These are phyloP conservation scores for Populus tremula DNA, from an alignment of 345 rosid species.

Conservation along the genomic window DNA sequence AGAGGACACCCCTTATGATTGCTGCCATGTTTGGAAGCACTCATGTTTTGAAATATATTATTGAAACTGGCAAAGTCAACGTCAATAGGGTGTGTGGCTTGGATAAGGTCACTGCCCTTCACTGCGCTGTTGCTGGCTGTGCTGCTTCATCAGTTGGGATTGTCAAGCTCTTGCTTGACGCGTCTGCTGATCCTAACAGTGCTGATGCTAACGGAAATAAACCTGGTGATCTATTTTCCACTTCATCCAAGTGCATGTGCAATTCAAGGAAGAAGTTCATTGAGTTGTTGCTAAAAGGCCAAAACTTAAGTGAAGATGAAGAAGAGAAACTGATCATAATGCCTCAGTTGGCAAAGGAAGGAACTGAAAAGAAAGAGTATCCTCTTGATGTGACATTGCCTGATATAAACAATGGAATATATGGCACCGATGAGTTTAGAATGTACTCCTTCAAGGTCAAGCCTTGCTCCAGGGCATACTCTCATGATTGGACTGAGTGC, in stretches of 20 bases:
- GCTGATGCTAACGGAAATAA: conserved; percentile 67
- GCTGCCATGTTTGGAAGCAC: conserved; percentile 79
- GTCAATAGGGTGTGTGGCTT: conserved; percentile 64
- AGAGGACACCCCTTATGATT: conserved; percentile 79
- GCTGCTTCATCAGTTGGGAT: conserved; percentile 46
- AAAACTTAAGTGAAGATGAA: conserved; percentile 37
- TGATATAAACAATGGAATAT: conserved; percentile 86
- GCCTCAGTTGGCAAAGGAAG: conserved; percentile 50
- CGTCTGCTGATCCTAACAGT: conserved; percentile 53
- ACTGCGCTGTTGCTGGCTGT: conserved; percentile 86
- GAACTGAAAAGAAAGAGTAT: conserved; percentile 68
- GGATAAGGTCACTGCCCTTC: conserved; percentile 86
- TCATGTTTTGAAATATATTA: conserved; percentile 55
- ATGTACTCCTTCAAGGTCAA: conserved; percentile 91
- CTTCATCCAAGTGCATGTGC: conserved; percentile 32
- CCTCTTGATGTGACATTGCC: conserved; percentile 80
- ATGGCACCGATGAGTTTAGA: conserved; percentile 85
- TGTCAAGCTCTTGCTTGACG: conserved; percentile 64
- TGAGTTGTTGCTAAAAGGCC: conserved; percentile 56
- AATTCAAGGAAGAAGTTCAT: conserved; percentile 50
- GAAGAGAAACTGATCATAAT: conserved; percentile 37
- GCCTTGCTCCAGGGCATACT: conserved; percentile 97
- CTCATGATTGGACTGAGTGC: conserved; percentile 99
- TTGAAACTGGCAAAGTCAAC: conserved; percentile 44
- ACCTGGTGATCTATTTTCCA: conserved; percentile 55